Evolutionary conservation across 1,139 yeast genomes (phyloP).

Genomic region (Kodamaea sp.): DNA sequence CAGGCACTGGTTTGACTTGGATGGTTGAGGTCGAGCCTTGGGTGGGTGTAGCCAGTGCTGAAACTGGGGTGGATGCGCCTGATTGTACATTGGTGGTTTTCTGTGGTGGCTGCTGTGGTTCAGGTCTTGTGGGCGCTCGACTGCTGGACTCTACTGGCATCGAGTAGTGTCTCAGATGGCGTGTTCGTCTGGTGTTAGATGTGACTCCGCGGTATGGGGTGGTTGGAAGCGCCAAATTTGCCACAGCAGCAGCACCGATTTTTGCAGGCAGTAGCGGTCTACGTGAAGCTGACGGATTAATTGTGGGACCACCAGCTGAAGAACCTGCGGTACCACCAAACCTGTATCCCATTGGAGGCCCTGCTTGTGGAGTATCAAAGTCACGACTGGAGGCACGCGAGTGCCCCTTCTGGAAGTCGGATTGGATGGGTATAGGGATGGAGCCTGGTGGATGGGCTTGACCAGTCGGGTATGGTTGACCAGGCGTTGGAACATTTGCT

Average conservation of each 20-base stretch:
- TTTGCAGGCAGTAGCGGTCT: slow-evolving; percentile 69
- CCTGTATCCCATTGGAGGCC: slow-evolving; percentile 39
- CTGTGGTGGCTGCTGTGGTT: slow-evolving; percentile 2
- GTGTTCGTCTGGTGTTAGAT: slow-evolving; percentile 21
- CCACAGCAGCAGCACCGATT: slow-evolving; percentile 72
- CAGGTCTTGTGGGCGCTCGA: slow-evolving; percentile 4
- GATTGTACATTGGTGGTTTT: slow-evolving; percentile 6
- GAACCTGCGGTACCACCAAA: slow-evolving; percentile 38
- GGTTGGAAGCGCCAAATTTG: slow-evolving; percentile 46
- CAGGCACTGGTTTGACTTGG: slow-evolving; percentile 48
- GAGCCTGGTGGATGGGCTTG: neutral
- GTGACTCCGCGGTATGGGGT: slow-evolving; percentile 25
- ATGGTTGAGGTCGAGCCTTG: slow-evolving; percentile 36
- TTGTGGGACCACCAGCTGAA: slow-evolving; percentile 4
- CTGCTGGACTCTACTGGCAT: slow-evolving; percentile 36
- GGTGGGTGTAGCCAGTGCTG: slow-evolving; percentile 6
- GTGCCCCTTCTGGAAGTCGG: slow-evolving; percentile 5
- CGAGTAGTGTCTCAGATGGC: slow-evolving; percentile 46
- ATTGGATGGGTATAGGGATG: neutral
- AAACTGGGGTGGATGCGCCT: slow-evolving; percentile 22
- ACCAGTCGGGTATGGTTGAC: neutral
- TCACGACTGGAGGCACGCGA: slow-evolving; percentile 13
- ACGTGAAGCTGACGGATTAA: slow-evolving; percentile 22
- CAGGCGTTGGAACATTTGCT: neutral
- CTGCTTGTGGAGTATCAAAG: slow-evolving; percentile 15